Evolutionary conservation across 345 rosid genomes (phyloP).

Genomic region (Laguncularia racemosa): DNA sequence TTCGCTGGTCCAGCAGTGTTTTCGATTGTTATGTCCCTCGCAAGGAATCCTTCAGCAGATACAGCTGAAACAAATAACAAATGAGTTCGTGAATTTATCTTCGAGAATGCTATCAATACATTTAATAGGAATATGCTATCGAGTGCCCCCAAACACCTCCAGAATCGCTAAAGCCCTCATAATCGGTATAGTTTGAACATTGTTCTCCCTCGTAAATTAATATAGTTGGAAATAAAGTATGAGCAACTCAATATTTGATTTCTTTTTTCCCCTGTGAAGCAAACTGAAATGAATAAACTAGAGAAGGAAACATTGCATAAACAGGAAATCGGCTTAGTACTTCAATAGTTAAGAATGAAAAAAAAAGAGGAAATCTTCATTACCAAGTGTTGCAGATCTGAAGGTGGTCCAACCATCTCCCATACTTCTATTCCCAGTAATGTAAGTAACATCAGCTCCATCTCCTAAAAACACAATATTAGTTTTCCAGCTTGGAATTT

Average conservation of each 20-base stretch:
- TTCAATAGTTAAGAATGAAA: too few species aligned
- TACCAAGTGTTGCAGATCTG: constrained; percentile 93
- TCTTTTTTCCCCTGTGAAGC: too few species aligned
- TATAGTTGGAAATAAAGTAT: not conserved
- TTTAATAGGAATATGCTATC: not conserved
- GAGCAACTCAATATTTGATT: too few species aligned
- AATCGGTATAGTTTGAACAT: too few species aligned
- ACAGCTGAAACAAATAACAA: constrained; percentile 35
- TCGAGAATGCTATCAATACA: not conserved
- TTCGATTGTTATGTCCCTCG: constrained; percentile 57
- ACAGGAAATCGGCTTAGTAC: too few species aligned
- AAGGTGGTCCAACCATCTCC: constrained; percentile 89
- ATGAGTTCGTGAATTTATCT: not conserved
- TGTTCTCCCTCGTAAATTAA: not conserved
- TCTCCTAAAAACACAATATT: constrained; percentile 72
- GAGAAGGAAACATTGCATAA: too few species aligned
- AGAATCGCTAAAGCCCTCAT: too few species aligned
- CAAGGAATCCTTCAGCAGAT: constrained; percentile 72
- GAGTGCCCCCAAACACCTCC: too few species aligned
- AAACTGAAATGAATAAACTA: too few species aligned
- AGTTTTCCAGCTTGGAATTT: constrained; percentile 56
- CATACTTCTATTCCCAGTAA: constrained; percentile 59
- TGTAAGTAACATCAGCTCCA: constrained; percentile 53
- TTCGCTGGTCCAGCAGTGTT: constrained; percentile 76
- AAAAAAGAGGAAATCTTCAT: not conserved